phyloP scores from a whole-genome alignment of 495 filamentous ascomycete genomes.

The Schizothecium vesticola region DNA sequence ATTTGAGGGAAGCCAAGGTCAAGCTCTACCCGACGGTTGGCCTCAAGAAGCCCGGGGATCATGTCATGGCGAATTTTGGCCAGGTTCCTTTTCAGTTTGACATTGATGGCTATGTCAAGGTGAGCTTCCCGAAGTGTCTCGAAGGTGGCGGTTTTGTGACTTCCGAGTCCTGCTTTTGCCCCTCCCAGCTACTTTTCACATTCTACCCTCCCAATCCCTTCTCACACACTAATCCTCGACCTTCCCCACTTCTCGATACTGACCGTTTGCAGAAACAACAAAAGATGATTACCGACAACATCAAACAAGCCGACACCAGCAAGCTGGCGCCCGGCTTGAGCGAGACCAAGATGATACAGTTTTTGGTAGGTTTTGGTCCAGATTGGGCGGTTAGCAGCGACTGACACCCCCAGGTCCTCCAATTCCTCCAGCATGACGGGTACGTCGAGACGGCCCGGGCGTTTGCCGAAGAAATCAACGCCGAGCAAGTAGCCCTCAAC shows the following conservation, averaged over 20 bases:
- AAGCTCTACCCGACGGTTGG: slow-evolving; percentile 81
- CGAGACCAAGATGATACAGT: slow-evolving; percentile 75
- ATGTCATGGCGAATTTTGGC: slow-evolving; percentile 86
- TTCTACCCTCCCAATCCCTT: not conserved
- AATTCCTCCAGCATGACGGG: slow-evolving; percentile 91
- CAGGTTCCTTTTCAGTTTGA: slow-evolving; percentile 85
- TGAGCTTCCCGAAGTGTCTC: slow-evolving; percentile 27
- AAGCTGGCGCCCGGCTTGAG: slow-evolving; percentile 61
- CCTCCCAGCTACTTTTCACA: not conserved
- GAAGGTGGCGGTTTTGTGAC: not conserved
- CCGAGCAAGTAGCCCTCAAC: slow-evolving; percentile 61
- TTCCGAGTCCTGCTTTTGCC: too few relatives aligned
- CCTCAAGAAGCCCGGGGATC: slow-evolving; percentile 85
- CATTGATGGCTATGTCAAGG: slow-evolving; percentile 83
- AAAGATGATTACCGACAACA: slow-evolving; percentile 46
- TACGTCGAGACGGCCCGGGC: slow-evolving; percentile 92
- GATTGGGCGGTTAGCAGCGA: too few relatives aligned
- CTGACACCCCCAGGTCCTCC: slow-evolving; percentile 53
- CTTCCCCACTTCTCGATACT: too few relatives aligned
- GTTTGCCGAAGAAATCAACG: slow-evolving; percentile 77
- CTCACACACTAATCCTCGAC: too few relatives aligned
- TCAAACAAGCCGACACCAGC: slow-evolving; percentile 33
- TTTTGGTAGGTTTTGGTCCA: slow-evolving; percentile 42
- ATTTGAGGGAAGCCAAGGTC: slow-evolving; percentile 55
- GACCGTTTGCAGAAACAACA: slow-evolving; percentile 48